phyloP scores from a whole-genome alignment of 2,329 filamentous ascomycete species.

The Diaporthe capsici region DNA sequence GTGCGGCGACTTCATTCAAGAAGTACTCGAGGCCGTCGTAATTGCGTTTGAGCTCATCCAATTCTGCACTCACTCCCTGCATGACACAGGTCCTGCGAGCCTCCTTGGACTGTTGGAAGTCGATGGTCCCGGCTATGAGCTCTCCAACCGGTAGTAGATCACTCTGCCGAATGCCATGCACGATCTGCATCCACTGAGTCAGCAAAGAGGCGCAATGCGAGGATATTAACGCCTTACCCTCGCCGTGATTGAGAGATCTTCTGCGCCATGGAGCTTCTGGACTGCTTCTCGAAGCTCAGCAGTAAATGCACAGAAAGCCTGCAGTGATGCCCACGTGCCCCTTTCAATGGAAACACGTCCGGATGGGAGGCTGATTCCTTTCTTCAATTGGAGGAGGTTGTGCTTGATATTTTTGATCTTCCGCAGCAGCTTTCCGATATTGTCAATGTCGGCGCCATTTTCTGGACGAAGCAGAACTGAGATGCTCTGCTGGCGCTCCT shows the following conservation, averaged over 20 bases:
- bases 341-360: conserved; percentile 68
- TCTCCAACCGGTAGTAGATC: conserved; percentile 77
- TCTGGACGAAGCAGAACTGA: conserved; percentile 75
- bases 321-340: conserved; percentile 81
- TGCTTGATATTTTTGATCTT: conserved; percentile 83
- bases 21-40: conserved; percentile 85
- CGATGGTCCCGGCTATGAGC: conserved; percentile 80
- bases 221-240: conserved; percentile 58
- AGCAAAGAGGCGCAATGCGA: conserved; percentile 4
- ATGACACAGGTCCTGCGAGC: conserved; percentile 81
- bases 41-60: conserved; percentile 83
- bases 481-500: conserved; percentile 79
- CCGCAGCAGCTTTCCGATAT: conserved; percentile 73
- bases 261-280: conserved; percentile 67
- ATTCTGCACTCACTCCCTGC: conserved; percentile 76
- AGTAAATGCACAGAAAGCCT: conserved; percentile 78
- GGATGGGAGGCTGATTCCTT: conserved; percentile 76
- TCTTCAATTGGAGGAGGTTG: conserved; percentile 78
- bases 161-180: conserved; percentile 70
- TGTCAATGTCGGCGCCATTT: conserved; percentile 70
- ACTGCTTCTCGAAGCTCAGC: conserved; percentile 78
- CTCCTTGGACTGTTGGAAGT: conserved; percentile 82
- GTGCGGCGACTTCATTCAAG: conserved; percentile 75
- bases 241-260: conserved; percentile 64
- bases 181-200: conserved; percentile 58